Conservation (phyloP, 2,329 filamentous ascomycete species). For the Nannizziopsis barbatae region DNA sequence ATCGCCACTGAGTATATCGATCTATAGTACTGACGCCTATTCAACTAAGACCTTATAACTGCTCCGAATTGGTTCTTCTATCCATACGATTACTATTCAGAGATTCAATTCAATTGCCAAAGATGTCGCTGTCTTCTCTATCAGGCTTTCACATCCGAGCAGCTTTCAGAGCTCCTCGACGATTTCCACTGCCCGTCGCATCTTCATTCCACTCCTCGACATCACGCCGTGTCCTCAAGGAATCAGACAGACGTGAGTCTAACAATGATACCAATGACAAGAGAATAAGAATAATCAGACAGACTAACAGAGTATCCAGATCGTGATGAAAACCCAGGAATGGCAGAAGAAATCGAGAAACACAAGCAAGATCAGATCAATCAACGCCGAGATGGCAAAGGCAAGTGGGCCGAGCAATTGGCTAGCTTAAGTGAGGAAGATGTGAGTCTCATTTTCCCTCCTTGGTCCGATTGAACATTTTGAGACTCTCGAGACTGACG, state of each 20-base stretch:
- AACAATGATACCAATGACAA: neutral
- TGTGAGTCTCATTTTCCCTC: slow-evolving; percentile 35
- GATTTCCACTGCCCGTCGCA: slow-evolving; percentile 2
- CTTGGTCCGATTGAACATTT: neutral
- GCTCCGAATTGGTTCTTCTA: too few species aligned
- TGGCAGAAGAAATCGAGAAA: slow-evolving; percentile 36
- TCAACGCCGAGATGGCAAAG: slow-evolving; percentile 47
- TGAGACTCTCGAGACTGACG: neutral
- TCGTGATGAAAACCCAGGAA: slow-evolving; percentile 16
- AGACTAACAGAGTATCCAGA: neutral
- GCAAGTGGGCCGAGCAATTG: slow-evolving; percentile 65
- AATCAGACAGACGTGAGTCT: slow-evolving; percentile 27
- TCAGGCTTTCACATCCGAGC: slow-evolving; percentile 14
- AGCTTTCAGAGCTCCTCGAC: slow-evolving; percentile 16
- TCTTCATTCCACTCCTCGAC: slow-evolving; percentile 23
- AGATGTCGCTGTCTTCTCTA: slow-evolving; percentile 30
- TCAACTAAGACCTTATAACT: too few species aligned
- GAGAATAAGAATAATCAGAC: neutral
- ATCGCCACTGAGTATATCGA: too few species aligned
- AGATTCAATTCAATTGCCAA: neutral
- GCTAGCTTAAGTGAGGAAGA: slow-evolving; percentile 70
- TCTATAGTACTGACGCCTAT: too few species aligned
- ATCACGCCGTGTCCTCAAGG: slow-evolving; percentile 23
- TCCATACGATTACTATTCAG: too few species aligned
- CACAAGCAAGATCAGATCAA: slow-evolving; percentile 53